phyloP scores from a whole-genome alignment of 2,329 filamentous ascomycete species.

The Alternaria sp. region DNA sequence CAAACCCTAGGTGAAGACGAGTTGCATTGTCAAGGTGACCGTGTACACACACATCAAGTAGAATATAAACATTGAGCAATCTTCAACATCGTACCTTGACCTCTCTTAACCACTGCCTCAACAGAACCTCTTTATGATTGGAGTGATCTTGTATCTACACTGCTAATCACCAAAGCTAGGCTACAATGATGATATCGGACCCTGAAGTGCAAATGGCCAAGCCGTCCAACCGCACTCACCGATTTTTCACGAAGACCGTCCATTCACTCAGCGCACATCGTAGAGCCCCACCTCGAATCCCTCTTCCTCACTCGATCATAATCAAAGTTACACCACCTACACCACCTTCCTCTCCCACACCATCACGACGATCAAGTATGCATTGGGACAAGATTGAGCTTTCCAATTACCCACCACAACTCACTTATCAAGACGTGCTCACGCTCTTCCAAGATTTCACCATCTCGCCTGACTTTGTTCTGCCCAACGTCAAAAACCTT shows the following conservation, averaged over 20 bases:
- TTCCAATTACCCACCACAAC: slow-evolving; percentile 18
- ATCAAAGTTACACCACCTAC: background rate
- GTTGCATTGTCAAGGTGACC: background rate
- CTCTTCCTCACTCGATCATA: background rate
- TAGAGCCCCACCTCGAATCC: slow-evolving; percentile 7
- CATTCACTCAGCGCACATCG: slow-evolving; percentile 7
- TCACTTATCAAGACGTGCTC: slow-evolving; percentile 17
- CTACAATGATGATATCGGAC: background rate
- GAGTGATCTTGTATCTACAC: background rate
- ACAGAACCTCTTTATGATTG: background rate
- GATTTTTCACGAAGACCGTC: slow-evolving; percentile 10
- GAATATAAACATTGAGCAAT: background rate
- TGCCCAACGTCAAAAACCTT: slow-evolving; percentile 15
- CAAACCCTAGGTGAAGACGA: background rate
- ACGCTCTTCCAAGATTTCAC: slow-evolving; percentile 17
- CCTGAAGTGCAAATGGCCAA: background rate
- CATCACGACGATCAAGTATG: background rate
- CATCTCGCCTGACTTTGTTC: slow-evolving; percentile 16
- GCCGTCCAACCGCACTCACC: background rate
- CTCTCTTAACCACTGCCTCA: background rate
- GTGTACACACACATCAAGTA: background rate
- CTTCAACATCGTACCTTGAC: background rate
- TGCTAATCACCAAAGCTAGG: background rate
- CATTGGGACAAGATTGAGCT: slow-evolving; percentile 18
- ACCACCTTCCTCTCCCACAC: background rate